Evolutionary conservation across 2,329 filamentous ascomycete genomes (phyloP).

Genomic region (Dactylellina cionopaga): DNA sequence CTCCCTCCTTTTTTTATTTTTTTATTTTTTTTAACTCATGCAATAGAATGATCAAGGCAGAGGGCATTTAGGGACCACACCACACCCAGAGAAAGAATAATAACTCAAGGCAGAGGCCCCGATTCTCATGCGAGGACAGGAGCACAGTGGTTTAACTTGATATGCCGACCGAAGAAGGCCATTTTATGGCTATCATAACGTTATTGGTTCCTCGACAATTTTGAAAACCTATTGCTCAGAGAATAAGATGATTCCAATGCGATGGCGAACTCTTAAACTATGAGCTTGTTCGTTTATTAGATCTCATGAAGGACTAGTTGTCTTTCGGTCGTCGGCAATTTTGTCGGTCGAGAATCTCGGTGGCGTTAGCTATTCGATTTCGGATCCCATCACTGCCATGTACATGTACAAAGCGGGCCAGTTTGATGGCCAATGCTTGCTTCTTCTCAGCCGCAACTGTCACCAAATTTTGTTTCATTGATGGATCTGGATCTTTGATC

Average conservation of each 20-base stretch:
- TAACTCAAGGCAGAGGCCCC: neutral
- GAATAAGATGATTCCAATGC: too few species aligned
- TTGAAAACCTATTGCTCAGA: too few species aligned
- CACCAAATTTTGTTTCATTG: neutral
- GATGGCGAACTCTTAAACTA: too few species aligned
- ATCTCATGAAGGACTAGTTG: neutral
- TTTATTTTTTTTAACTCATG: too few species aligned
- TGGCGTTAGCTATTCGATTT: neutral
- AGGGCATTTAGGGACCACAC: neutral
- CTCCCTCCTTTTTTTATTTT: too few species aligned
- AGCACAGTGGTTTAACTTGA: too few species aligned
- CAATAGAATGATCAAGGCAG: neutral
- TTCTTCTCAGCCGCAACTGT: constrained; percentile 50
- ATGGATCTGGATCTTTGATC: neutral
- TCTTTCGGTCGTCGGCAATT: constrained; percentile 11
- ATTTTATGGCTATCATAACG: constrained; percentile 5
- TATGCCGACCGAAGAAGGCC: too few species aligned
- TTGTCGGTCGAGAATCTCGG: neutral
- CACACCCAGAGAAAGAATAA: neutral
- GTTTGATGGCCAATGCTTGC: constrained; percentile 19
- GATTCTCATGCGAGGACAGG: neutral
- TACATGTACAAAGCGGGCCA: too few species aligned
- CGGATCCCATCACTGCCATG: too few species aligned
- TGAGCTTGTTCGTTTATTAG: too few species aligned
- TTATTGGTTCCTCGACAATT: constrained; percentile 12